Base-by-base conservation (phyloP, 176 grass and related monocot genomes). In the Oryza coarctata region DNA sequence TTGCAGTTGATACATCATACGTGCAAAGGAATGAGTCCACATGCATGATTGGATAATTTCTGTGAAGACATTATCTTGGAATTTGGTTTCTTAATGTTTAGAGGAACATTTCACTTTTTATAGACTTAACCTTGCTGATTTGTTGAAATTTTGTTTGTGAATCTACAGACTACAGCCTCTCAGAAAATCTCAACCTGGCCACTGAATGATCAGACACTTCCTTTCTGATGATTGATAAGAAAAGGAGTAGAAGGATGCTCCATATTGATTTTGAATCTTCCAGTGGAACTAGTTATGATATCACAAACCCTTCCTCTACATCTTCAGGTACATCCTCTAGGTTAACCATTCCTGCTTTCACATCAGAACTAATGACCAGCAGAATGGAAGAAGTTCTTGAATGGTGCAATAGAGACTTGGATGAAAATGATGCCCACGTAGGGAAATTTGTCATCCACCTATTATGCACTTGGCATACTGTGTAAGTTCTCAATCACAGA, bases 351-450 rank as follows among this genome's bases (percentile, higher is more conserved):
- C 18, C 40, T 63, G 12, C 52, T 70, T 26, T 25, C 79, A 22
- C 55, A 41, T 71, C 9, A 17, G 8, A 58, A n/a, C 55, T 10
- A 52, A 52, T 52, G 55, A 23, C 18, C 55, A 58, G 22, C 55
- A 39, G 61, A 70, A 52, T 18, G 34, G 20, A 38, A 52, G 31
- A 27, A 44, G 36, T 64, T 25, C 25, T 84, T 76, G 65, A 72
- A 9, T 26, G 9, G 2, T 63, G 68, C 6, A 83, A 73, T 41
- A 62, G 68, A 86, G 68, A 74, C 43, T 25, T 38, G 74, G 61
- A 28, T 86, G 88, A 83, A 82, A 90, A 86, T 41, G 84, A 86
- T 49, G 14, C 14, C 13, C 69, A 64, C 74, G 17, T 31, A 22
- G 38, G 79, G 13, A 68, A 67, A 39, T 83, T 69, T 90, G 79